Conservation (phyloP, 768 basidiomycete genomes). For the Mrakia gelida region DNA sequence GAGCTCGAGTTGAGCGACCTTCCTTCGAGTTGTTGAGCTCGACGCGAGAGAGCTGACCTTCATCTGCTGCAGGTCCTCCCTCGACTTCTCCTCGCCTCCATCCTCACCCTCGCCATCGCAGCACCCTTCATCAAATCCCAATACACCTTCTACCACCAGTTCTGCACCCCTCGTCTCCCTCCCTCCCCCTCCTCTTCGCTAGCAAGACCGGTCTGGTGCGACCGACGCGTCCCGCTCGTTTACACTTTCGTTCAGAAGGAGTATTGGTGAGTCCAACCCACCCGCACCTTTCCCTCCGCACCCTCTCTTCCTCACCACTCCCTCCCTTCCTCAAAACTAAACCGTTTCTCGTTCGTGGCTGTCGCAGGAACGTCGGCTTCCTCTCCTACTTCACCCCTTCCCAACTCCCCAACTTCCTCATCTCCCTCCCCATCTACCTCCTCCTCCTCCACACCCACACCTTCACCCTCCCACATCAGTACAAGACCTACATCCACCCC, state of each 20-base stretch:
- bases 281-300: neutral
- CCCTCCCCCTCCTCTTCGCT: neutral
- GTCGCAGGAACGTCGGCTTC: slow-evolving; percentile 66
- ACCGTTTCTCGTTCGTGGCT: no score
- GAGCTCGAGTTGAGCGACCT: neutral
- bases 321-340: neutral
- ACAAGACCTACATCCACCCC: slow-evolving; percentile 47
- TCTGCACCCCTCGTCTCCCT: slow-evolving; percentile 51
- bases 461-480: slow-evolving; percentile 11
- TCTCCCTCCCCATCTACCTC: slow-evolving; percentile 66
- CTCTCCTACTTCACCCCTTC: slow-evolving; percentile 75
- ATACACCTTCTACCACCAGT: slow-evolving; percentile 58
- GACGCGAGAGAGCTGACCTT: neutral
- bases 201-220: slow-evolving; percentile 60
- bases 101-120: slow-evolving; percentile 53
- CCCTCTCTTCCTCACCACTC: neutral
- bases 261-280: slow-evolving; percentile 65
- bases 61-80: slow-evolving; percentile 44
- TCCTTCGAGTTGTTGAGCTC: neutral
- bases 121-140: slow-evolving; percentile 72
- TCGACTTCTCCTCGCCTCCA: slow-evolving; percentile 42
- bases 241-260: slow-evolving; percentile 74
- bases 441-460: slow-evolving; percentile 49
- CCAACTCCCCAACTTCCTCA: slow-evolving; percentile 83
- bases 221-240: slow-evolving; percentile 57